A percentile compares a stretch with the other conserved stretches of the same genome.
Conservation (phyloP, 208 protist species). For the Trypanosoma platydactyli region DNA sequence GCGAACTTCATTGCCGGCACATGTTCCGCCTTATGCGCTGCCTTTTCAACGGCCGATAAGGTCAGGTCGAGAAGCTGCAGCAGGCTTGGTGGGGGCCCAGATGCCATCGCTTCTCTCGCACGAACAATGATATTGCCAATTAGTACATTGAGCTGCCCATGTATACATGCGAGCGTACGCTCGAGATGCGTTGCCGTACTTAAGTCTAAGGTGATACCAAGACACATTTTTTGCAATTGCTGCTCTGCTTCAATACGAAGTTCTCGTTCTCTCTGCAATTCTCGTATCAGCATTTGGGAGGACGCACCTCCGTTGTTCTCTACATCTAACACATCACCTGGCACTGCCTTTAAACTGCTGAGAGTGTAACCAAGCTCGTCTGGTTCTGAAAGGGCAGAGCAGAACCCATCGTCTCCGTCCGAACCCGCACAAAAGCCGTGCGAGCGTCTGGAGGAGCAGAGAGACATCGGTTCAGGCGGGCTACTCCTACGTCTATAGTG, state of each 20-base stretch:
- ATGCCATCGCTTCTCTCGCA: conserved; percentile 36
- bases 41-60: conserved; percentile 51
- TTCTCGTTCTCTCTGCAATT: conserved; percentile 51
- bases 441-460: conserved; percentile 6
- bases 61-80: conserved; percentile 69
- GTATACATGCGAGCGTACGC: conserved; percentile 45
- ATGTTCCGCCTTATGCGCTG: conserved; percentile 29
- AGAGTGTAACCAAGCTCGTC: not conserved
- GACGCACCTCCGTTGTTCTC: not conserved
- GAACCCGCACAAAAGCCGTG: not conserved
- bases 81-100: conserved; percentile 40
- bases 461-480: not conserved
- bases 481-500: not conserved
- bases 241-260: conserved; percentile 54
- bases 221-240: conserved; percentile 39
- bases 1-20: conserved; percentile 56
- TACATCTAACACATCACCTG: conserved; percentile 2
- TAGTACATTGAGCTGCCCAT: conserved; percentile 68
- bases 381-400: conserved; percentile 24
- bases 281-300: conserved; percentile 12
- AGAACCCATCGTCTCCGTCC: conserved; percentile 32
- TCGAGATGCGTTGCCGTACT: conserved; percentile 46
- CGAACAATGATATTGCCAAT: conserved; percentile 56
- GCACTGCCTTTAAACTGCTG: not conserved
- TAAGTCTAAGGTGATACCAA: conserved; percentile 56